Base-by-base conservation (phyloP, 352 stramenopile species). In the Phytophthora aleatoria region DNA sequence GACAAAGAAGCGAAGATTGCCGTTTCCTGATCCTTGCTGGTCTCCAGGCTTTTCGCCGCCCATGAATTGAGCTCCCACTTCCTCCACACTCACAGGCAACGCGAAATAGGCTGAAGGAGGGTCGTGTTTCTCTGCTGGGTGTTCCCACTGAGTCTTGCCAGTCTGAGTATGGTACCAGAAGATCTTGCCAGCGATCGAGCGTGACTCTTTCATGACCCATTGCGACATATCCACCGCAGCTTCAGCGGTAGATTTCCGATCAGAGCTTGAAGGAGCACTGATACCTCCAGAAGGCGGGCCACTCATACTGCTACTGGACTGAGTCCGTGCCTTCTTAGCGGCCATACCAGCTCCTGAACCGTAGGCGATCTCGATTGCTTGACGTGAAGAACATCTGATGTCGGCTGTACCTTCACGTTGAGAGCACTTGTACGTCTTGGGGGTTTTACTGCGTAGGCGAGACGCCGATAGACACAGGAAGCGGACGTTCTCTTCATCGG, bases 91-190 rank as follows among this genome's bases (percentile, higher is more conserved):
- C 12, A 92, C 73, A 36, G 83, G 78, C 24, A 94, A 57, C 8
- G 83, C 84, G 61, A 94, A 90, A 10, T 86, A 73, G 8, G 76
- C 71, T 5, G 83, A 83, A 13, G 83, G 74, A 3, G 80, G 71
- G 13, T 90, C 81, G 30, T 81, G 73, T 16, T 79, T 78, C 54
- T 90, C 82, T 0, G 75, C 76, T 15, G 85, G 85, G 44, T 94
- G 85, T 47, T 94, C 85, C 83, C 83, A 94, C 61, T 94, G 85
- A 0, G 84, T 91, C 31, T 87, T 88, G 1, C 84, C 84, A 0
- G 79, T 89, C n/a, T 82, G 70, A 10, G 71, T 86, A 50, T 92
- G 79, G 38, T 92, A 91, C 84, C 84, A 92, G 39, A 92, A 92
- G 36, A 88, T 76, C 44, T 92, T 92, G 7, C 84, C 84, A 1